Percentiles rank a stretch among this genome's conserved stretches.
phyloP scores from a whole-genome alignment of 768 basidiomycete species.

The Filobasidium wieringae region DNA sequence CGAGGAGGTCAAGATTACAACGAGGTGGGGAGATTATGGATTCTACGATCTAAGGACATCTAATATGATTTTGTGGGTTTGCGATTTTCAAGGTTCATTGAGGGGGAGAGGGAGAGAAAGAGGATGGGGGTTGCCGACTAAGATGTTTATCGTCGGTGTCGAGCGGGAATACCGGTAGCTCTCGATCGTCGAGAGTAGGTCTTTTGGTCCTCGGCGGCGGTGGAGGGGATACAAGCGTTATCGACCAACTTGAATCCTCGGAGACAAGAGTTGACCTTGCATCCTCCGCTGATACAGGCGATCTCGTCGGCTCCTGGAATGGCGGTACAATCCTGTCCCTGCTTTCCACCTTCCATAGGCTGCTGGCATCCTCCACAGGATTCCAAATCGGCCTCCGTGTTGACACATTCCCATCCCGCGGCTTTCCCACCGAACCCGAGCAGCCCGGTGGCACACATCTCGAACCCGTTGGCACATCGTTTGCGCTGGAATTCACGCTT shows the following conservation, averaged over 20 bases:
- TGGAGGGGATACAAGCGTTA: background rate
- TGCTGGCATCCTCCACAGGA: constrained; percentile 2
- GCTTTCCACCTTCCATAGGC: background rate
- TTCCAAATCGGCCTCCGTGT: background rate
- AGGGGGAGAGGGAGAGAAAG: too few relatives aligned
- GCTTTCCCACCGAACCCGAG: background rate
- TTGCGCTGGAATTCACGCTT: background rate
- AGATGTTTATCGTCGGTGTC: too few relatives aligned
- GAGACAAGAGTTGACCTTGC: background rate
- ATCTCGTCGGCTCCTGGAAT: background rate
- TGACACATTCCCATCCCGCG: constrained; percentile 4
- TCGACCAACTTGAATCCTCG: constrained; percentile 1
- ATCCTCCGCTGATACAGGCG: background rate
- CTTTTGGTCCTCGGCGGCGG: background rate
- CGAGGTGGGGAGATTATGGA: too few relatives aligned
- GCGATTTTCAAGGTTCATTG: too few relatives aligned
- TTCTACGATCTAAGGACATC: too few relatives aligned
- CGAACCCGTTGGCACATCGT: background rate
- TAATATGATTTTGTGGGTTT: too few relatives aligned
- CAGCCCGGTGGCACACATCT: background rate
- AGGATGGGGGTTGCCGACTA: too few relatives aligned
- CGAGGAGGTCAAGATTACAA: too few relatives aligned
- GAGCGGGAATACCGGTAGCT: too few relatives aligned
- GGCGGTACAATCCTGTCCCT: constrained; percentile 4
- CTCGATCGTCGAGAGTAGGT: too few relatives aligned